Percentiles rank a stretch among this genome's conserved stretches.
phyloP scores from a whole-genome alignment of 352 stramenopile species.

The Stephanocyclus meneghinianus region DNA sequence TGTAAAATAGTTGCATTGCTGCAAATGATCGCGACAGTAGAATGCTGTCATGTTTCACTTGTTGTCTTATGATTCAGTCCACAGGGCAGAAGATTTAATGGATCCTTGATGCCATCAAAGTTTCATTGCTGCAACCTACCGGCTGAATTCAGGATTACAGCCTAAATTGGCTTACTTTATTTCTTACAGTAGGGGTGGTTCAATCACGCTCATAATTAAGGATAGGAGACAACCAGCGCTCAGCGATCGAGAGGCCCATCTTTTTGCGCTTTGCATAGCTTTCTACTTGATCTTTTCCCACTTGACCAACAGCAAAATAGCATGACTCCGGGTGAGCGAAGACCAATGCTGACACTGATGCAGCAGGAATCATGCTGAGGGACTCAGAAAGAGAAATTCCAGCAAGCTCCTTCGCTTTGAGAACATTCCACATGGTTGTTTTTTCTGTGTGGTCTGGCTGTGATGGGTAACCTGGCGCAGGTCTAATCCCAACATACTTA shows the following conservation, averaged over 20 bases:
- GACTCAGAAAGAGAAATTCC: conserved; percentile 91
- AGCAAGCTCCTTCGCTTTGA: conserved; percentile 91
- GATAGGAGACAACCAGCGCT: conserved; percentile 94
- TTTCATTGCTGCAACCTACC: too few species aligned
- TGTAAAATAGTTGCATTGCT: too few species aligned
- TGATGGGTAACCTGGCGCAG: conserved; percentile 95
- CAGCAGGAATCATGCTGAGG: conserved; percentile 95
- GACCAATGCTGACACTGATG: conserved; percentile 91
- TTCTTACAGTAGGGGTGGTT: neutral
- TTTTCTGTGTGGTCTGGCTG: conserved; percentile 98
- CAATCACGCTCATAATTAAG: conserved; percentile 91
- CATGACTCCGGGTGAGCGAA: conserved; percentile 93
- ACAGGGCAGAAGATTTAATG: too few species aligned
- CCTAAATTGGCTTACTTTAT: neutral
- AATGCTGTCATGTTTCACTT: too few species aligned
- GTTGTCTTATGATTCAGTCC: too few species aligned
- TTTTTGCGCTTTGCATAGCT: conserved; percentile 92
- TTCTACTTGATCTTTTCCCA: conserved; percentile 94
- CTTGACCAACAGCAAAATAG: conserved; percentile 97
- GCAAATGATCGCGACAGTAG: too few species aligned
- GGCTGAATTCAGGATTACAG: too few species aligned
- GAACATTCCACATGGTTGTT: conserved; percentile 91
- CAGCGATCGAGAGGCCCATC: conserved; percentile 86
- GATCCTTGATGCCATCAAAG: too few species aligned
- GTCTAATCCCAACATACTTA: conserved; percentile 97